Conservation (phyloP, 1,139 yeast species). For the Diutina sp. region DNA sequence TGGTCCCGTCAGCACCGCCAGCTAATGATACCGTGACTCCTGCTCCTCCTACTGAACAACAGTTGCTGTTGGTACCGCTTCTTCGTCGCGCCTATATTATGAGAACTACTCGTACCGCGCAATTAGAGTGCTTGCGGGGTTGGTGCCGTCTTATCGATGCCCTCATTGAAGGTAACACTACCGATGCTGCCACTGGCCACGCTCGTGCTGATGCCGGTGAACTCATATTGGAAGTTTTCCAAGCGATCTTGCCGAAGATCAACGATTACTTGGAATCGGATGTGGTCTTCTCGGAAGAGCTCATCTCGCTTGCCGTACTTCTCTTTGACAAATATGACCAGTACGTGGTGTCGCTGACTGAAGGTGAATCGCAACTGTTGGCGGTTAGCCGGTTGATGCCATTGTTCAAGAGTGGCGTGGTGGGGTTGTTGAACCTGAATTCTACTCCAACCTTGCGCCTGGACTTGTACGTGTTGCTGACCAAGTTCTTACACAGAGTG, state of each 20-base stretch:
- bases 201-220: neutral
- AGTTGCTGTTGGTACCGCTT: neutral
- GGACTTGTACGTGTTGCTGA: conserved; percentile 64
- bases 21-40: neutral
- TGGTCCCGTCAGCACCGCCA: neutral
- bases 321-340: conserved; percentile 51
- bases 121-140: neutral
- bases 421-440: conserved; percentile 58
- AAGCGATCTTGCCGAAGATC: conserved; percentile 62
- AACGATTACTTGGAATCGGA: conserved; percentile 55
- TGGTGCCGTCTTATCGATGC: conserved; percentile 1
- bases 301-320: conserved; percentile 64
- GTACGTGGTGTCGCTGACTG: conserved; percentile 6
- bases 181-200: neutral
- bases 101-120: neutral
- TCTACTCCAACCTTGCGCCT: conserved; percentile 61
- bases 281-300: conserved; percentile 56
- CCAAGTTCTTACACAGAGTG: conserved; percentile 48
- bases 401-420: conserved; percentile 59
- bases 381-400: conserved; percentile 38
- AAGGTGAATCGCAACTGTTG: neutral
- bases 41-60: neutral
- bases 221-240: conserved; percentile 67
- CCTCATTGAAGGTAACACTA: neutral
- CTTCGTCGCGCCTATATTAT: neutral